Percentiles rank a stretch among this genome's conserved stretches.
Conservation (phyloP, 2,329 filamentous ascomycete species). For the Sporothrix pseudoabietina region DNA sequence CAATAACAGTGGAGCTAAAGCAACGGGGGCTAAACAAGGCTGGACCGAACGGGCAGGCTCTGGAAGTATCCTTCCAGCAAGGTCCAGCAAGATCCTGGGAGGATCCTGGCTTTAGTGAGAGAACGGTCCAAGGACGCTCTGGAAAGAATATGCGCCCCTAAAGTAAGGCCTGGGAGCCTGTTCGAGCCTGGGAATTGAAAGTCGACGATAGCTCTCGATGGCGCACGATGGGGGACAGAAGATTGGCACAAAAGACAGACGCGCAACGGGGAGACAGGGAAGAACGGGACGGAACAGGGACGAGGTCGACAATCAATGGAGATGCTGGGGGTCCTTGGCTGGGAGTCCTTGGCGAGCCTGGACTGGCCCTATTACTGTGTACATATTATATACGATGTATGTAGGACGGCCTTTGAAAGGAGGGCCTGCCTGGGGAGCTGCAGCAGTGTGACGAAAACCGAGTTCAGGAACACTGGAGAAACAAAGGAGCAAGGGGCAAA, state of each 20-base stretch:
- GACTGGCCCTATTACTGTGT: too few relatives aligned
- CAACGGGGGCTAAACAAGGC: background rate
- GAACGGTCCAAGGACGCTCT: background rate
- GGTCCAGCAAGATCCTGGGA: background rate
- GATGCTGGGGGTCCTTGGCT: too few relatives aligned
- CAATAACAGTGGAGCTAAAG: background rate
- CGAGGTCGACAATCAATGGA: background rate
- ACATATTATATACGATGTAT: too few relatives aligned
- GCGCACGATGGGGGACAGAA: too few relatives aligned
- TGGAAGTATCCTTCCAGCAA: slow-evolving; percentile 3
- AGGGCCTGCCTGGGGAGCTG: background rate
- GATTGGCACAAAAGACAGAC: background rate
- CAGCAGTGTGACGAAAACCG: background rate
- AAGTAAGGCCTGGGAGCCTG: background rate
- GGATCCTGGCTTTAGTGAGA: background rate
- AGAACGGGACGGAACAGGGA: background rate
- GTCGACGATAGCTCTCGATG: background rate
- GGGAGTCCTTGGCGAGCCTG: background rate
- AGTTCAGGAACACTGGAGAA: too few relatives aligned
- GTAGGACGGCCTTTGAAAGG: too few relatives aligned
- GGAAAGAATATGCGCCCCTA: slow-evolving; percentile 7
- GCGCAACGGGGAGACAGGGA: background rate
- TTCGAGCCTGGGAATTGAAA: background rate
- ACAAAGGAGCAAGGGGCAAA: too few relatives aligned
- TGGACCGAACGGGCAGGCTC: background rate